Conservation (phyloP, 177 flowering plant species). For the Vitis hybrid region DNA sequence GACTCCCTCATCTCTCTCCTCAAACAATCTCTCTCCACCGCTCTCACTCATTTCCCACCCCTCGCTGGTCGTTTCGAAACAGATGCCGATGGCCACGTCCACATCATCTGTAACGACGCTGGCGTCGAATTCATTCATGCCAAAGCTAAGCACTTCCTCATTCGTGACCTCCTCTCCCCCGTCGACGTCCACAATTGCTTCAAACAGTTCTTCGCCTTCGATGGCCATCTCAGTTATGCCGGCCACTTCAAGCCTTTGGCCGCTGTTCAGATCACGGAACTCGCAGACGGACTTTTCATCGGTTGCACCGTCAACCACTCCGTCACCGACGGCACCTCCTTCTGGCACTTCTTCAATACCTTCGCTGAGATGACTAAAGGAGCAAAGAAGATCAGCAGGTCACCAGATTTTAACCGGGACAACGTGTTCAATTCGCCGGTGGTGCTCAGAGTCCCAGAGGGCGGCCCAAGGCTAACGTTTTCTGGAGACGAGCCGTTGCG, state of each 20-base stretch:
- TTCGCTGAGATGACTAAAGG: conserved; percentile 60
- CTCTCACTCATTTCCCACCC: conserved; percentile 73
- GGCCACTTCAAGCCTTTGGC: conserved; percentile 64
- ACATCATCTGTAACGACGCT: conserved; percentile 65
- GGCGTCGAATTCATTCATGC: conserved; percentile 75
- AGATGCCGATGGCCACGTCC: conserved; percentile 47
- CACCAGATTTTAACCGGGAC: conserved; percentile 57
- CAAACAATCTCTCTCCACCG: conserved; percentile 45
- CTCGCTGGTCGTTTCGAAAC: conserved; percentile 84
- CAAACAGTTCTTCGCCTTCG: conserved; percentile 59
- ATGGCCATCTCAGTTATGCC: conserved; percentile 53
- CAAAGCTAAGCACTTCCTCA: conserved; percentile 37
- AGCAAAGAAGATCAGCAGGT: conserved; percentile 30
- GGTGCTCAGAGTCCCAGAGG: conserved; percentile 53
- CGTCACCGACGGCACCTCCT: conserved; percentile 82
- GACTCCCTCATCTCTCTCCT: conserved; percentile 44
- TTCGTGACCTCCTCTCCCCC: conserved; percentile 36
- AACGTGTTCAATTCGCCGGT: conserved; percentile 58
- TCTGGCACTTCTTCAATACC: conserved; percentile 89
- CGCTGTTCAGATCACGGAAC: conserved; percentile 84
- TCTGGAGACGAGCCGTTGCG: conserved; percentile 47
- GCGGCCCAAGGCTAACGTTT: conserved; percentile 55
- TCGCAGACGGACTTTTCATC: conserved; percentile 73
- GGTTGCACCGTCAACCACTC: conserved; percentile 82
- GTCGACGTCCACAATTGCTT: conserved; percentile 40